phyloP scores from a whole-genome alignment of 208 protist species.

The Porcisia deanei region DNA sequence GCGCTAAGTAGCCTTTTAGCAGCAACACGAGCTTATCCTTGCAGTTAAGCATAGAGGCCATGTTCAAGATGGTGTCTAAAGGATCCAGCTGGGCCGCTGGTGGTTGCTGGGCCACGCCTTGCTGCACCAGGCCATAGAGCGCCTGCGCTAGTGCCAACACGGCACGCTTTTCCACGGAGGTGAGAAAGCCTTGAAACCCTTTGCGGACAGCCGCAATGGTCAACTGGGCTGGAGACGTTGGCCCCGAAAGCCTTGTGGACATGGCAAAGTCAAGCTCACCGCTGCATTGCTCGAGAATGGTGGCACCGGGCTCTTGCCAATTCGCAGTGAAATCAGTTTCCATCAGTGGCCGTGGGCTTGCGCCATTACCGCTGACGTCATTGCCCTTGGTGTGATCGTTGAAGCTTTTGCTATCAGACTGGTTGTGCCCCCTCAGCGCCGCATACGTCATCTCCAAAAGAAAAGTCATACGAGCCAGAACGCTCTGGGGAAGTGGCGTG shows the following conservation, averaged over 20 bases:
- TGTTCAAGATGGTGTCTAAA: slow-evolving; percentile 71
- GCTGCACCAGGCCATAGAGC: slow-evolving; percentile 41
- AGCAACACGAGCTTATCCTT: slow-evolving; percentile 62
- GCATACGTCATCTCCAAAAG: slow-evolving; percentile 43
- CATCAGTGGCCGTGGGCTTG: slow-evolving; percentile 16
- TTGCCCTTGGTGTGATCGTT: slow-evolving; percentile 5
- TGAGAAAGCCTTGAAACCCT: slow-evolving; percentile 63
- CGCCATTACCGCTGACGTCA: not conserved
- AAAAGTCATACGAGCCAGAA: slow-evolving; percentile 39
- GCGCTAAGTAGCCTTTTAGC: slow-evolving; percentile 56
- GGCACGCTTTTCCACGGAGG: slow-evolving; percentile 37
- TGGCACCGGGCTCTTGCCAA: slow-evolving; percentile 16
- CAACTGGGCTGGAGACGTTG: slow-evolving; percentile 27
- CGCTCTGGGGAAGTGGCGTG: slow-evolving; percentile 23
- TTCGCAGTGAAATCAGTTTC: slow-evolving; percentile 28
- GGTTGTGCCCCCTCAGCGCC: slow-evolving; percentile 19
- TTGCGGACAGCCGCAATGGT: slow-evolving; percentile 42
- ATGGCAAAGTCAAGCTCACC: slow-evolving; percentile 28
- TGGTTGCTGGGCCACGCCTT: slow-evolving; percentile 15
- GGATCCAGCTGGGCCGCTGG: slow-evolving; percentile 29
- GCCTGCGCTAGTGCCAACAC: slow-evolving; percentile 59
- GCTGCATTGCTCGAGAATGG: slow-evolving; percentile 23
- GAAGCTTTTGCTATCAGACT: not conserved
- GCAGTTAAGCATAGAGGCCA: slow-evolving; percentile 61
- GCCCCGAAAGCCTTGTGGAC: slow-evolving; percentile 24